phyloP scores from a whole-genome alignment of 805 yeast genomes.

The Limtongia smithiae region DNA sequence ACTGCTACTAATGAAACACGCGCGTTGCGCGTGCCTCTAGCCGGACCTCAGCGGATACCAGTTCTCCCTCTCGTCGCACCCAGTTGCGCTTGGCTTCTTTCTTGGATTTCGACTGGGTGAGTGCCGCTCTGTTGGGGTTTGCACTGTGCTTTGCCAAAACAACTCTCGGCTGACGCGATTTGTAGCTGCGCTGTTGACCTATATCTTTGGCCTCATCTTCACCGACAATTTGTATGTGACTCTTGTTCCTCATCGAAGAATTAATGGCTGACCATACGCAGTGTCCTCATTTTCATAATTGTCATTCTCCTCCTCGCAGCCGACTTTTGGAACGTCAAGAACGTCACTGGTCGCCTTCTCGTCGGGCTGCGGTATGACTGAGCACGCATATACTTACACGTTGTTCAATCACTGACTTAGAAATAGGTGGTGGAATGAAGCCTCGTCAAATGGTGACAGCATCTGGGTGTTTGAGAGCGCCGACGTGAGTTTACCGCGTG shows the following conservation, averaged over 20 bases:
- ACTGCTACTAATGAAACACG: too few relatives aligned
- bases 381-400: background rate
- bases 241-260: background rate
- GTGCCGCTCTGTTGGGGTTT: slow-evolving; percentile 1
- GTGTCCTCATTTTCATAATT: slow-evolving; percentile 71
- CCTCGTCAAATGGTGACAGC: slow-evolving; percentile 58
- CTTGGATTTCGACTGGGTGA: slow-evolving; percentile 55
- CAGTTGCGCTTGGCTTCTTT: slow-evolving; percentile 67
- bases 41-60: slow-evolving; percentile 21
- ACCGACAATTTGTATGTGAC: slow-evolving; percentile 51
- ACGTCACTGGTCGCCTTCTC: slow-evolving; percentile 80
- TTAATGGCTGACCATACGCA: slow-evolving; percentile 18
- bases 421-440: slow-evolving; percentile 91
- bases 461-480: slow-evolving; percentile 89
- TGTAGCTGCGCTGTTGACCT: slow-evolving; percentile 55
- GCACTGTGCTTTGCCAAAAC: background rate
- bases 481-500: slow-evolving; percentile 41
- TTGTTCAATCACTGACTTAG: background rate
- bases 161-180: background rate
- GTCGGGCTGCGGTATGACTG: slow-evolving; percentile 60
- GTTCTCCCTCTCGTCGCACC: slow-evolving; percentile 60
- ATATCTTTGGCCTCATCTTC: slow-evolving; percentile 67
- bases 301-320: slow-evolving; percentile 75
- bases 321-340: slow-evolving; percentile 92
- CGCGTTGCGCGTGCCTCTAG: too few relatives aligned